Base-by-base conservation (phyloP, 768 basidiomycete genomes). In the Sporobolomyces phaffii region DNA sequence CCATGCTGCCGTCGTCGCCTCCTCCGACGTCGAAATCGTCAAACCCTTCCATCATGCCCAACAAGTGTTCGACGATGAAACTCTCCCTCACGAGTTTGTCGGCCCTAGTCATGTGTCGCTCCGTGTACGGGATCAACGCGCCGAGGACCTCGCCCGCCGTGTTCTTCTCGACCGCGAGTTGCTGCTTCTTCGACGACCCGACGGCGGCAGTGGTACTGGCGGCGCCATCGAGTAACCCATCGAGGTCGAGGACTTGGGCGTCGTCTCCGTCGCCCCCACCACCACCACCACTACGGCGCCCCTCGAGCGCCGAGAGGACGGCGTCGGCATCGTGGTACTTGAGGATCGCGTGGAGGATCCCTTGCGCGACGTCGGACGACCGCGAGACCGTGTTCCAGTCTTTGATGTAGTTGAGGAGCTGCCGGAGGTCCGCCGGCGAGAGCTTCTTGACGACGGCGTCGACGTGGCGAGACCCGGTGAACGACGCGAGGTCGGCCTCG, bases 371-470 rank as follows among this genome's bases (percentile, higher is more conserved):
- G 22, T 80, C 81, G 68, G 88, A 88, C 26, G 89, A 91, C 75
- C 86, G 86, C n/a, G 89, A 88, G 68, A 86, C 87, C n/a, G 92
- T 85, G 77, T 98, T 99, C 96, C 96, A 99, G 72, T 88, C 86
- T 50, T 89, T 83, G 48, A 91, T 82, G 77, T 89, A 92, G 22
- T 84, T 83, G 59, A 97, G 80, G 40, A 99, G 82, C 62, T 86
- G 85, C 9, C 85, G 86, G 31, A 98, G 84, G 71, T 97, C 92
- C 18, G 84, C 77, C 6, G 83, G 81, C 0, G 83, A 78, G 17
- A 99, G 82, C 1, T 84, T 85, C 60, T 83, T 83, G 70, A 99
- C 81, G 49, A 96, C 88, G 70, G 86, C 82, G 77, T 97, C 93
- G 20, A 98, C 86, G 24, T 87, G 83, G 0, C 77, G 65, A 61